Conservation (phyloP, 2,329 filamentous ascomycete genomes). For the Nigrospora oryzae region DNA sequence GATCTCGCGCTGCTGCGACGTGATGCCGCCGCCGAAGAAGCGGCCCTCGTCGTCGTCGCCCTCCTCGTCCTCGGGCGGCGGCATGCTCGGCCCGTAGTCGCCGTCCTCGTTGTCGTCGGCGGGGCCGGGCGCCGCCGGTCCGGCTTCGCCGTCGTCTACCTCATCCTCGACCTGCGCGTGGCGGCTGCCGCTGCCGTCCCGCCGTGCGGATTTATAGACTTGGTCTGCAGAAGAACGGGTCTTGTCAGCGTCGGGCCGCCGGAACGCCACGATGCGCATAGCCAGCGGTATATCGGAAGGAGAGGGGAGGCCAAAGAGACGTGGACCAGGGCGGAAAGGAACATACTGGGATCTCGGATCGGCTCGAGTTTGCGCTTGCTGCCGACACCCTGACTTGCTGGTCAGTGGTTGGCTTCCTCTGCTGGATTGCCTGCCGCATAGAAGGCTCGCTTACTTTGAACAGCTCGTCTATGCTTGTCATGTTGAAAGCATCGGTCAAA, state of each 20-base stretch:
- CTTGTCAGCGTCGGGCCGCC: too few species aligned
- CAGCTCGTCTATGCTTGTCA: constrained; percentile 51
- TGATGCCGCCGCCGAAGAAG: constrained; percentile 91
- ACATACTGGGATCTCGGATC: constrained; percentile 53
- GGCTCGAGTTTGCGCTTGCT: constrained; percentile 58
- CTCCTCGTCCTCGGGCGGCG: constrained; percentile 14
- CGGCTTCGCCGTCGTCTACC: constrained; percentile 35
- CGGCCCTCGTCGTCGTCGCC: constrained; percentile 81
- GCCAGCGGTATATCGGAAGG: neutral
- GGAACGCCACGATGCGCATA: too few species aligned
- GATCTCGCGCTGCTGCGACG: constrained; percentile 69
- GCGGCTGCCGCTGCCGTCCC: constrained; percentile 31
- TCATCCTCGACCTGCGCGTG: constrained; percentile 36
- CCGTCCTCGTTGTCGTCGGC: constrained; percentile 33
- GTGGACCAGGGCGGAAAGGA: neutral
- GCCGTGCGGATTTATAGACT: constrained; percentile 55
- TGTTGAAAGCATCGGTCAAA: constrained; percentile 14
- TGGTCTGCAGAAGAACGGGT: constrained; percentile 32
- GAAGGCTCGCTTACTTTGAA: constrained; percentile 36
- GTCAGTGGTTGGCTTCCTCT: constrained; percentile 3
- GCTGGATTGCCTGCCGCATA: too few species aligned
- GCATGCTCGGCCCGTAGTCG: constrained; percentile 18
- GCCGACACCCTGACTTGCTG: constrained; percentile 28
- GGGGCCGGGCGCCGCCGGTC: constrained; percentile 39
- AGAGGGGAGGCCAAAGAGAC: neutral